phyloP scores from a whole-genome alignment of 805 yeast genomes.

The Saturnispora quitensis region DNA sequence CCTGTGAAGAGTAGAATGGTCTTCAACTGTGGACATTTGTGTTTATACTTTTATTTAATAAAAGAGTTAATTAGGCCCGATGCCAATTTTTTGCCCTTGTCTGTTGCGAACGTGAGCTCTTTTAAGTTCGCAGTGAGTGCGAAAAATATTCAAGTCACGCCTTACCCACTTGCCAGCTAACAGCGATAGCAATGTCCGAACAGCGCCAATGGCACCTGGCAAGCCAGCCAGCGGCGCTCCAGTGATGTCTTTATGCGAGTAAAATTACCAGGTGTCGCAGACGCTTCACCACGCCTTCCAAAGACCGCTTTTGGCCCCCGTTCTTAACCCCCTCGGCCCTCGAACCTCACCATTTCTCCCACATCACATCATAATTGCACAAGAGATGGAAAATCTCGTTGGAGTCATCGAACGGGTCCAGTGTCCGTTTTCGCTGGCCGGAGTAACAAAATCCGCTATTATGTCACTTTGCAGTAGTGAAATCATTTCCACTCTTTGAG shows the following conservation, averaged over 20 bases:
- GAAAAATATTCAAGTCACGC: not conserved
- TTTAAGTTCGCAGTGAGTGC: not conserved
- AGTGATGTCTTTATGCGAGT: too few species aligned
- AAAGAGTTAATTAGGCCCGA: not conserved
- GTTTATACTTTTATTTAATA: not conserved
- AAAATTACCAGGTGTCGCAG: not conserved
- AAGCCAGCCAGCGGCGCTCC: not conserved
- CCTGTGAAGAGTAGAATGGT: constrained; percentile 26
- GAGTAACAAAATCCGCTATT: not conserved
- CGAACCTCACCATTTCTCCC: not conserved
- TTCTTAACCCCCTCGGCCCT: not conserved
- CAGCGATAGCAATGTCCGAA: not conserved
- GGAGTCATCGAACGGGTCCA: not conserved
- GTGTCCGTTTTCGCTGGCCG: not conserved
- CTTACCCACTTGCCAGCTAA: not conserved
- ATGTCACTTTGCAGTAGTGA: not conserved
- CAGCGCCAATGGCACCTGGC: not conserved
- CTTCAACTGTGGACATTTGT: constrained; percentile 25
- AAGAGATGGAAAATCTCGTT: not conserved
- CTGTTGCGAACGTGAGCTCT: not conserved
- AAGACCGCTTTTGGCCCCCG: not conserved
- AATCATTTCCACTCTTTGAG: not conserved
- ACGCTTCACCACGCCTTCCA: not conserved
- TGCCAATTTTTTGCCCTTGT: not conserved
- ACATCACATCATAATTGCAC: not conserved